Percentiles rank a stretch among this genome's conserved stretches.
These are phyloP conservation scores for Fusarium sp. DNA, from an alignment of 2,329 filamentous ascomycete species.

Conservation along the genomic window DNA sequence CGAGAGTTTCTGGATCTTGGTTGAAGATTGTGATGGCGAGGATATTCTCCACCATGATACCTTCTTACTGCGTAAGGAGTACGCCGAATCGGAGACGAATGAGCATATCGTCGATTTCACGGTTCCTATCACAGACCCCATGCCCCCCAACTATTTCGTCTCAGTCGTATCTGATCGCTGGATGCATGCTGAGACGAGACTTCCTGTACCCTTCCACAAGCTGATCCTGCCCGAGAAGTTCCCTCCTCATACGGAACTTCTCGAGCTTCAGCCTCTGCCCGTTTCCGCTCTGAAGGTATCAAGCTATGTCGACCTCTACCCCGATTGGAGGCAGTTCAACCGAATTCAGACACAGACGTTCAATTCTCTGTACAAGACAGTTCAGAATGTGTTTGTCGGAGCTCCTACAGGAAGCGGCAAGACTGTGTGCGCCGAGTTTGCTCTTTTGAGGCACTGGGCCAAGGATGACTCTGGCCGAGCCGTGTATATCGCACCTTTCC, in stretches of 20 bases:
- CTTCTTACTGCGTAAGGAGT: slow-evolving; percentile 92
- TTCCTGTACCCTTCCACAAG: slow-evolving; percentile 96
- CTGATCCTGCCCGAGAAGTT: slow-evolving; percentile 96
- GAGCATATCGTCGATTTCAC: slow-evolving; percentile 98
- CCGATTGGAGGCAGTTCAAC: slow-evolving; percentile 91
- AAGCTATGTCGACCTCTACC: slow-evolving; percentile 87
- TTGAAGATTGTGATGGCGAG: slow-evolving; percentile 97
- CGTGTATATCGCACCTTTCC: slow-evolving; percentile 95
- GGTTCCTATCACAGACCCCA: slow-evolving; percentile 95
- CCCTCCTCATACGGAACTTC: slow-evolving; percentile 90
- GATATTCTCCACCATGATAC: slow-evolving; percentile 96
- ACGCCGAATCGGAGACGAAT: slow-evolving; percentile 86
- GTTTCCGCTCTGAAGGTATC: slow-evolving; percentile 89
- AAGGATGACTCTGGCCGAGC: slow-evolving; percentile 74
- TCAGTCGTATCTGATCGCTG: slow-evolving; percentile 94
- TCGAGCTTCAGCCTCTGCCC: slow-evolving; percentile 92
- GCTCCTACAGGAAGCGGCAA: slow-evolving; percentile 97
- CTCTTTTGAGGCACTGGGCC: slow-evolving; percentile 89
- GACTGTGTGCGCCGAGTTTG: slow-evolving; percentile 96
- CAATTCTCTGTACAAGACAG: slow-evolving; percentile 90
- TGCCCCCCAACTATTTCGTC: slow-evolving; percentile 99
- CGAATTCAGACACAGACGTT: slow-evolving; percentile 98
- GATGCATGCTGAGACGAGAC: slow-evolving; percentile 97
- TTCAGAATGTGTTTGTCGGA: slow-evolving; percentile 94
- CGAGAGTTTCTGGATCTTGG: slow-evolving; percentile 96